Evolutionary conservation across 352 stramenopile species (phyloP).

Genomic region (Pythium phragmiticola): DNA sequence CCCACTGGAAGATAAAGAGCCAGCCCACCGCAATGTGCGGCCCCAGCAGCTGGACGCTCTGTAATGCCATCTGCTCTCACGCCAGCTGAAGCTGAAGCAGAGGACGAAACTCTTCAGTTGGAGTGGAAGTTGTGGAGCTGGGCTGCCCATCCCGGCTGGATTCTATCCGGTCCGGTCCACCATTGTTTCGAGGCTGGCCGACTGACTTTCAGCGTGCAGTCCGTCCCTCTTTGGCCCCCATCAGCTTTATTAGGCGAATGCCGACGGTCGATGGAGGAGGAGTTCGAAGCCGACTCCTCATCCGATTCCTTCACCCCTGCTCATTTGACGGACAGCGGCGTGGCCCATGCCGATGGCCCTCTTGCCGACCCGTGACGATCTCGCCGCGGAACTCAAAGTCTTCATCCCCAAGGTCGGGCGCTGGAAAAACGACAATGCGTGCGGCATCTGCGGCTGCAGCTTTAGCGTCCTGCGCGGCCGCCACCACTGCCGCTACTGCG

Average conservation of each 20-base stretch:
- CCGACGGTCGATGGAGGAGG: slow-evolving; percentile 11
- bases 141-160: neutral
- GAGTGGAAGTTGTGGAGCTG: neutral
- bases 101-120: neutral
- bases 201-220: slow-evolving; percentile 1
- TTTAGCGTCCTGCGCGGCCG: slow-evolving; percentile 67
- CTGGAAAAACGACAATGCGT: slow-evolving; percentile 62
- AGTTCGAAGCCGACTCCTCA: neutral
- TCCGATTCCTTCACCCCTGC: neutral
- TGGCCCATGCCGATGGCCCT: slow-evolving; percentile 19
- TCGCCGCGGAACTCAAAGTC: slow-evolving; percentile 30
- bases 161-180: neutral
- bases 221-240: neutral
- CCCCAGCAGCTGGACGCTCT: neutral
- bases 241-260: slow-evolving; percentile 9
- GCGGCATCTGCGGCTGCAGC: slow-evolving; percentile 51
- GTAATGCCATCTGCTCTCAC: slow-evolving; percentile 13
- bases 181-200: neutral
- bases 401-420: slow-evolving; percentile 52
- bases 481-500: slow-evolving; percentile 80
- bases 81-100: slow-evolving; percentile 1
- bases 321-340: neutral
- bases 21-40: neutral
- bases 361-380: slow-evolving; percentile 28
- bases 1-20: neutral